phyloP scores from a whole-genome alignment of 108 stramenopile genomes.

The Stephanodiscus minutulus region DNA sequence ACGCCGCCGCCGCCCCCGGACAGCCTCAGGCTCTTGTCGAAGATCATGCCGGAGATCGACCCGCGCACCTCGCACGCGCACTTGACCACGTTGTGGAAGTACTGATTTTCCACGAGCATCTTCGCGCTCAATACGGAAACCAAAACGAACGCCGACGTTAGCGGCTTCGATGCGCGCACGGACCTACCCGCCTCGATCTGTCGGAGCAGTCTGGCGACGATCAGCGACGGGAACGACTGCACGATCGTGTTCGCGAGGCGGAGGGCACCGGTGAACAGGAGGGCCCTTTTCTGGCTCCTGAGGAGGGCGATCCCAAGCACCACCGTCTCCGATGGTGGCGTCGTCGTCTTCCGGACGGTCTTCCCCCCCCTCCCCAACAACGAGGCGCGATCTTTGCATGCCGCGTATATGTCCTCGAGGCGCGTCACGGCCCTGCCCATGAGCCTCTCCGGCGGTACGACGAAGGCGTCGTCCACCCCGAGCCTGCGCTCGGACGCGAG shows the following conservation, averaged over 20 bases:
- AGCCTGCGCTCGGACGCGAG: constrained; percentile 53
- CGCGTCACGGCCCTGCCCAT: constrained; percentile 49
- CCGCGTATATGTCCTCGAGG: constrained; percentile 28
- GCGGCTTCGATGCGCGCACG: constrained; percentile 39
- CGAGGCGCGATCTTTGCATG: constrained; percentile 18
- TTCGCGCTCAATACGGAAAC: constrained; percentile 68
- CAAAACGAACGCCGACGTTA: constrained; percentile 52
- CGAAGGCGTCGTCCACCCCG: constrained; percentile 64
- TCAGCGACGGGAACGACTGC: constrained; percentile 75
- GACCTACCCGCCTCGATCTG: constrained; percentile 66
- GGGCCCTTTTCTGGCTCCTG: constrained; percentile 45
- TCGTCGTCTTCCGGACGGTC: constrained; percentile 8
- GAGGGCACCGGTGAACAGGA: constrained; percentile 62
- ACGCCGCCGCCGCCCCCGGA: constrained; percentile 59
- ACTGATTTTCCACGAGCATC: constrained; percentile 88
- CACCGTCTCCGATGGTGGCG: constrained; percentile 48
- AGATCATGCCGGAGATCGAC: constrained; percentile 69
- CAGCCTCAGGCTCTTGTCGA: constrained; percentile 81
- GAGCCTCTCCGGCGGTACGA: constrained; percentile 27
- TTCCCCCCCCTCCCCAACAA: constrained; percentile 30
- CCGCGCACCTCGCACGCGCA: constrained; percentile 77
- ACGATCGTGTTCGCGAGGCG: constrained; percentile 69
- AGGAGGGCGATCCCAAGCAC: constrained; percentile 60
- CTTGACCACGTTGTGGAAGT: constrained; percentile 80
- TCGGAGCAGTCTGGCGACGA: constrained; percentile 69